Evolutionary conservation across 257 asterid species (phyloP).

Genomic region (Solanum gracilifrons): DNA sequence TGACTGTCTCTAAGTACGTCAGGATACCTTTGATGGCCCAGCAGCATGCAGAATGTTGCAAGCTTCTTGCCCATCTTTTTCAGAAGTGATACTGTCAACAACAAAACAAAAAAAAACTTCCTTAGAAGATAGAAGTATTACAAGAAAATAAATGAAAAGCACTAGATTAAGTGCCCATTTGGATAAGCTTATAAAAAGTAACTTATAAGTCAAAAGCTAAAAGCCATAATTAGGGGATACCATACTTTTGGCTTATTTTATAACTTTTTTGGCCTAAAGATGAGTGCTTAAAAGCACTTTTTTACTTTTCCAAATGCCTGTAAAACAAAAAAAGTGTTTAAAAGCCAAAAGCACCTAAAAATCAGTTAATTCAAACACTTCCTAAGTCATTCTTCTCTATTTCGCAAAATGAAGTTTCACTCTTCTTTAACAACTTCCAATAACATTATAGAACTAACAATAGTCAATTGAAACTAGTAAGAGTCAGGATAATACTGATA

Average conservation of each 20-base stretch:
- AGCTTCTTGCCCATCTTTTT: constrained; percentile 91
- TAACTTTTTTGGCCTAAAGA: neutral
- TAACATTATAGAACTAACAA: neutral
- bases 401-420: neutral
- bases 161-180: neutral
- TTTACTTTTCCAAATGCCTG: neutral
- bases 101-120: neutral
- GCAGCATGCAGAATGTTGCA: constrained; percentile 90
- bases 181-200: neutral
- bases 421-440: neutral
- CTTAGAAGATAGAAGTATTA: neutral
- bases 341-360: neutral
- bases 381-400: neutral
- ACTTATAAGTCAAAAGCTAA: neutral
- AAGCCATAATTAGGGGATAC: neutral
- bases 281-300: neutral
- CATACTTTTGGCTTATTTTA: neutral
- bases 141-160: neutral
- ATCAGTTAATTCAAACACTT: neutral
- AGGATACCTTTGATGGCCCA: constrained; percentile 88
- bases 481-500: neutral
- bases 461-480: neutral
- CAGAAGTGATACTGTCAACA: constrained; percentile 56
- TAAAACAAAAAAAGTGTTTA: neutral
- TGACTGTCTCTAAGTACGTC: constrained; percentile 3